Percentiles rank a stretch among this genome's conserved stretches.
Conservation (phyloP, 2,329 filamentous ascomycete genomes). For the Daldinia sp. region DNA sequence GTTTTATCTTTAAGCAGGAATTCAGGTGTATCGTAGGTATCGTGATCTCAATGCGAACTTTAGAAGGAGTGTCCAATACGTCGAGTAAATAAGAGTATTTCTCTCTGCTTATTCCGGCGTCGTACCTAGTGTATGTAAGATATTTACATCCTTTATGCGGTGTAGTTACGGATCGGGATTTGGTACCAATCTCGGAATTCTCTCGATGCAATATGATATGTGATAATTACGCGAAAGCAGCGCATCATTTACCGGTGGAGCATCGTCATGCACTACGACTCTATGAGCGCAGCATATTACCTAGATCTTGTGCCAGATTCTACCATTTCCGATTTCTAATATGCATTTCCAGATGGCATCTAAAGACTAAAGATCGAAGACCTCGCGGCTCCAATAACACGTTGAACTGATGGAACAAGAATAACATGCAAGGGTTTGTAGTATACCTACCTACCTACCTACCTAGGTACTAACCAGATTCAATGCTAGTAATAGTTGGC, state of each 20-base stretch:
- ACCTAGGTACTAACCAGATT: background rate
- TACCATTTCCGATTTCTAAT: background rate
- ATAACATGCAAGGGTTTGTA: constrained; percentile 12
- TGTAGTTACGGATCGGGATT: background rate
- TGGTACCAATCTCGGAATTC: constrained; percentile 4
- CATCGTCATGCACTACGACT: constrained; percentile 11
- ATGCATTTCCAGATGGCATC: background rate
- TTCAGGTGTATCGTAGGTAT: background rate
- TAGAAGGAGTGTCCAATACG: too few relatives aligned
- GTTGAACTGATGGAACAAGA: background rate
- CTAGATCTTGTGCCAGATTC: background rate
- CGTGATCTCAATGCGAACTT: background rate
- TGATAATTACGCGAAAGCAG: constrained; percentile 8
- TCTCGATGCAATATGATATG: constrained; percentile 3
- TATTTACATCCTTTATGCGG: background rate
- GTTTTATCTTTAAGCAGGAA: background rate
- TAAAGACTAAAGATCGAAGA: background rate
- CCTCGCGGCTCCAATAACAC: background rate
- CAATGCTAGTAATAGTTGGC: background rate
- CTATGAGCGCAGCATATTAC: background rate
- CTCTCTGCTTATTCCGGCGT: constrained; percentile 1
- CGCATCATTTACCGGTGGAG: constrained; percentile 3
- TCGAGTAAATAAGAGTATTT: background rate
- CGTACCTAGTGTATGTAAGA: too few relatives aligned
- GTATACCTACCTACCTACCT: too few relatives aligned